phyloP scores from a whole-genome alignment of 768 basidiomycete species.

The Imleria badia region DNA sequence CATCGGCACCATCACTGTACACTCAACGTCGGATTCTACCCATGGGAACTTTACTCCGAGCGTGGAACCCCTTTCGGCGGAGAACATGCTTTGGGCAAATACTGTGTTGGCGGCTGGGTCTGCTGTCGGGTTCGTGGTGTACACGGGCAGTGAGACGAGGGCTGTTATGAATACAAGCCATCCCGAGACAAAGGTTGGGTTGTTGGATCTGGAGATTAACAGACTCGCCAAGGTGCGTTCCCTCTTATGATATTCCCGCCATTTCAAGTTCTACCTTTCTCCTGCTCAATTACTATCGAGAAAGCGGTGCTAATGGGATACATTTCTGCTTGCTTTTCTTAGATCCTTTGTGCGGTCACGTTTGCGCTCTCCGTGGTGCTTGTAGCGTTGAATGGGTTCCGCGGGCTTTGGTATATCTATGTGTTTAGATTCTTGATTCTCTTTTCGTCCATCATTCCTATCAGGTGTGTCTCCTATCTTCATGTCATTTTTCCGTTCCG shows the following conservation, averaged over 20 bases:
- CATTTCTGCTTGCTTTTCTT: neutral
- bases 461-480: constrained; percentile 63
- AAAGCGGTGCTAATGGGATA: neutral
- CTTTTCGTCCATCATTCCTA: constrained; percentile 98
- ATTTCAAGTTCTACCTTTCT: neutral
- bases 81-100: constrained; percentile 96
- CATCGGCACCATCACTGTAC: constrained; percentile 86
- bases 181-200: constrained; percentile 90
- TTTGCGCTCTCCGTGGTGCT: constrained; percentile 89
- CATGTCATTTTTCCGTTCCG: neutral
- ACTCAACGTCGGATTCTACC: constrained; percentile 34
- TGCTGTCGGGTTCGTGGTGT: constrained; percentile 89
- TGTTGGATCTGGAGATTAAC: constrained; percentile 94
- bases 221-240: constrained; percentile 81
- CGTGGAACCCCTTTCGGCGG: constrained; percentile 86
- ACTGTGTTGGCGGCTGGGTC: constrained; percentile 95
- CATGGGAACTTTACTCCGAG: constrained; percentile 37
- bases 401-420: constrained; percentile 95
- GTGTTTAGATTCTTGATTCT: constrained; percentile 96
- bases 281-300: neutral
- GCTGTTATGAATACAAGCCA: constrained; percentile 99
- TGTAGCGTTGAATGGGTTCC: constrained; percentile 94
- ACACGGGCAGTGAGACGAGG: constrained; percentile 92
- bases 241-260: neutral
- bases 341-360: constrained; percentile 95